Evolutionary conservation across 768 basidiomycete species (phyloP), one percentile per base, ranked within the genome.

Genomic region (Lentinula boryana): DNA sequence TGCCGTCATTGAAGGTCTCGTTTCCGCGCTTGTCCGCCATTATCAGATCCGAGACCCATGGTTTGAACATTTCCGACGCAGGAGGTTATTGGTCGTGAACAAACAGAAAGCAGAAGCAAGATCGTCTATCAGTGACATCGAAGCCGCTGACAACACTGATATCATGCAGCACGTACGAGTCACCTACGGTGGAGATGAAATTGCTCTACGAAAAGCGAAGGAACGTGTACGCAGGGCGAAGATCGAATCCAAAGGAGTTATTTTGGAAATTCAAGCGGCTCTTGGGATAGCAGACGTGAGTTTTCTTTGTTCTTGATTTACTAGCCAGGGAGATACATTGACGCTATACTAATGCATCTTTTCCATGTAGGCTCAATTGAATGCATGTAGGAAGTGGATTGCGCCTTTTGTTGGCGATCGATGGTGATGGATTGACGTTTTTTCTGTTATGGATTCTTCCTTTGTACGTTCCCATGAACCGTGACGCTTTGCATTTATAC

Each of bases 1-100:
- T 8, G 81, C 83, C 2, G 65, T 89, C 1, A 66, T 82, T 7
- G 77, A 83, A 2, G 76, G 78, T 3, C 67, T 84, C 16, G 52
- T 77, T 5, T 65, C 72, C 7, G 70, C 75, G 8, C 68, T 85
- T 9, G 68, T 71, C 9, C 51, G 65, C n/a, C 70, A 75, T 27
- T 76, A 77, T 60, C 72, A 74, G 53, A 68, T 65, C 12, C 69
- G 75, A 48, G 67, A 66, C 23, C 68, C 70, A 8, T 73, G 72
- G 74, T 51, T 36, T 52, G 31, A 33, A 27, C 31, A n/a, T 18
- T 58, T 58, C 36, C 48, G 46, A 50, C 36, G 36, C 10, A 60
- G 21, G 27, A 41, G 10, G 50, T 31, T 52, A 27, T 48, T 44
- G 18, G 16, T 4, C 36, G 51, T 23, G 32, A 60, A 60, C 32